Evolutionary conservation across 345 rosid genomes (phyloP).

Genomic region (Boechera retrofracta): DNA sequence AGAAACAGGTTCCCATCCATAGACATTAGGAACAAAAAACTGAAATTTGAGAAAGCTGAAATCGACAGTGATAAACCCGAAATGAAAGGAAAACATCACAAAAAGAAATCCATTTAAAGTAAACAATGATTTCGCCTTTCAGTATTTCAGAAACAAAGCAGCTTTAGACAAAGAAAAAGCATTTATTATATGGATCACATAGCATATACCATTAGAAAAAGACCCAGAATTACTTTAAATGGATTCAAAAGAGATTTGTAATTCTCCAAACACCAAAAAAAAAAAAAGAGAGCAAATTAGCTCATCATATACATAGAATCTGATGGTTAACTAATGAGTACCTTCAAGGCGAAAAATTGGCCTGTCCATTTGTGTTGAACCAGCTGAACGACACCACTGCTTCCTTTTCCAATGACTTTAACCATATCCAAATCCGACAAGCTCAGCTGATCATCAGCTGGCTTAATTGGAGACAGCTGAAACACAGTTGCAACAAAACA

Average conservation of each 20-base stretch:
- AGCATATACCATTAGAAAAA: background rate
- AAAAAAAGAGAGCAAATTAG: background rate
- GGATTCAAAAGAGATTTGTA: background rate
- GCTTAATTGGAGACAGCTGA: constrained; percentile 74
- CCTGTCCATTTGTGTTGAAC: constrained; percentile 97
- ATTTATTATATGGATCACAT: background rate
- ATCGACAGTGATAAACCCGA: background rate
- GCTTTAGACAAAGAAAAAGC: background rate
- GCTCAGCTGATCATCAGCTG: constrained; percentile 76
- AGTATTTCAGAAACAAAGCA: background rate
- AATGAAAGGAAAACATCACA: background rate
- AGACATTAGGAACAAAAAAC: background rate
- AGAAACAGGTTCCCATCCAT: background rate
- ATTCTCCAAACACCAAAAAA: background rate
- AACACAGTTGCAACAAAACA: constrained; percentile 6
- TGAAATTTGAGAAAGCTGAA: background rate
- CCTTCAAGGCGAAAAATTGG: constrained; percentile 93
- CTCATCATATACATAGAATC: background rate
- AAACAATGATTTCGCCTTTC: constrained; percentile 1
- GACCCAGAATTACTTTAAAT: background rate
- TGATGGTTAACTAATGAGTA: constrained; percentile 15
- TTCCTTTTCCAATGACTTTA: constrained; percentile 91
- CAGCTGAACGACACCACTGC: constrained; percentile 89
- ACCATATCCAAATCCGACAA: constrained; percentile 76
- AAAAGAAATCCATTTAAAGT: constrained; percentile 1